Base-by-base conservation (phyloP, 129 eudicot genomes). In the Chrysanthemum makinoi region DNA sequence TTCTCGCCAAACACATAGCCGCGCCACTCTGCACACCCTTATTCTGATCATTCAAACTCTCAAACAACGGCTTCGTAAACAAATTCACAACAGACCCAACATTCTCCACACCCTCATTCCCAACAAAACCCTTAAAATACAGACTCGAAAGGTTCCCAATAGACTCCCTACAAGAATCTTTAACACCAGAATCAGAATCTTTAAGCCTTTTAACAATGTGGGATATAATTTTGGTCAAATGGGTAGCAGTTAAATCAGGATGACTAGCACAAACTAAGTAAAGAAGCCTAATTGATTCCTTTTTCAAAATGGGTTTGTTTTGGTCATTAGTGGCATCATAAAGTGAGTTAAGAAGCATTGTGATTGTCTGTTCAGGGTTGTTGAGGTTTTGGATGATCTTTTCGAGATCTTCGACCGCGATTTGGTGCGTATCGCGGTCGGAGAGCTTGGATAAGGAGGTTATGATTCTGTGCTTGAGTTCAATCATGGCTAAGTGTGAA, bases 341-440 rank as follows among this genome's bases (percentile, higher is more conserved):
- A 17, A 92, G 96, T 68, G 91, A 88, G 75, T 89, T 92, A 70
- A 92, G 86, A 47, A 89, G 86, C 98, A 89, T 89, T 55, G 91
- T 74, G 75, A 89, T 76, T 65, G 86, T 95, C 43, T 92, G 96
- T 35, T 80, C 84, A n/a, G 93, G 44, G 1, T 39, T 39, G 44
- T 6, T 62, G 14, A 92, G 86, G 79, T 95, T 82, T 59, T 83
- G 87, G 63, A 92, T 89, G 63, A 86, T 81, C 15, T 86, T 85
- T 69, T 92, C 91, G 30, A 92, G 89, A 84, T 92, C 98, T 78
- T 92, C 95, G 13, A 89, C 84, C 57, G 91, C 98, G 90, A 92
- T 89, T 87, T 92, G 98, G 82, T 92, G 95, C 56, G 98, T 89
- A 74, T 92, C 98, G 62, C 98, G 55, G 65, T 92, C 98, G 73